Evolutionary conservation across 805 yeast genomes (phyloP), one percentile per base, ranked within the genome.

Genomic region (Candida silvicultrix): DNA sequence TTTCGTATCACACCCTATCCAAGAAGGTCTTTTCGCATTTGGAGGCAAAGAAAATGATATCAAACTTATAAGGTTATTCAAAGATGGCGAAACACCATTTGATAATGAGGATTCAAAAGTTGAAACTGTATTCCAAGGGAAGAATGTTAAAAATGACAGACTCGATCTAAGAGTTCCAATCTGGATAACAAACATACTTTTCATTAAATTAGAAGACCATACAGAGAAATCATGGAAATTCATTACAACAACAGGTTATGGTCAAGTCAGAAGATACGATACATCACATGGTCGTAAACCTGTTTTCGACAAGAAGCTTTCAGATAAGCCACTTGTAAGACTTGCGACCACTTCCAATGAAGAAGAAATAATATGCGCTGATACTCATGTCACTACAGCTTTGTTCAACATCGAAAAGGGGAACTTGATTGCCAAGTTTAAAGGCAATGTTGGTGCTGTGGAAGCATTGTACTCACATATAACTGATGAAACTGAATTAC

Each of bases 1-100:
- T 34, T 77, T 75, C 57, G 60, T 64, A 12, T 61, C 66, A 29
- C 79, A 79, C 55, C 82, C 81, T 4, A 56, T 62, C 15, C 71
- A 69, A 19, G 60, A 62, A 8, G 76, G 78, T 20, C 62, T 81
- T 2, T 79, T 85, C 63, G 96, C 94, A 1, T 78, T 70, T 56
- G 97, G 97, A 32, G 99, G 98, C 25, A 79, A 87, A 58, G 95
- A 89, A 55, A 80, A 80, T 48, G 90, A 87, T 60, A 66, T 86
- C 5, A 77, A 76, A 43, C 65, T 83, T 19, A 61, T 76, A 41
- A 53, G 67, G 38, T 49, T 78, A 20, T 67, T 65, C 42, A 60
- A 60, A 1, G 46, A 53, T 5, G 63, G 58, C n/a, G 44, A 57
- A 8, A 43, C 48, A 1, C 44, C 62, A n/a, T 62, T 64, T 18